Percentiles rank a stretch among this genome's conserved stretches.
Evolutionary conservation across 75 land plant genomes (phyloP).

Genomic region (Cryptomeria japonica): DNA sequence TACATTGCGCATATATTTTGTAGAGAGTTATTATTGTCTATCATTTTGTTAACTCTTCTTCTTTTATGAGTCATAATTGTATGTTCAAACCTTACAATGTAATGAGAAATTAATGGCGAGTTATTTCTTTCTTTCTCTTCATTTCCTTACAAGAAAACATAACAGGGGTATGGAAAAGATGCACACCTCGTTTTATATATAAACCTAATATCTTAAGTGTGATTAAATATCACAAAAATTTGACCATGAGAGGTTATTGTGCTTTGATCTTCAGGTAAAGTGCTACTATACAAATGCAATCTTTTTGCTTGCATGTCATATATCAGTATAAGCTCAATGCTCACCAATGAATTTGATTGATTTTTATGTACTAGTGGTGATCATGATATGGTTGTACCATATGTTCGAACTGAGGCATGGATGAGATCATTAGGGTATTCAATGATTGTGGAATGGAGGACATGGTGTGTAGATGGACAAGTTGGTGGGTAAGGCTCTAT

Average conservation of each 20-base stretch:
- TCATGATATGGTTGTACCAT: conserved; percentile 65
- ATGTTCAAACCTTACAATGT: not conserved
- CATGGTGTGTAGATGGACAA: conserved; percentile 59
- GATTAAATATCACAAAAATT: conserved; percentile 44
- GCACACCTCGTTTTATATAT: conserved; percentile 39
- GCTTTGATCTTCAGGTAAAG: conserved; percentile 74
- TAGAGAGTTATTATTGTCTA: not conserved
- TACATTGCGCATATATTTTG: not conserved
- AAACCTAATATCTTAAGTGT: conserved; percentile 34
- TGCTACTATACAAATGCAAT: not conserved
- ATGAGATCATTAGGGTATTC: conserved; percentile 58
- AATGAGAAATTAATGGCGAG: not conserved
- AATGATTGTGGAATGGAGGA: conserved; percentile 51
- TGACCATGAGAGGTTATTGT: conserved; percentile 45
- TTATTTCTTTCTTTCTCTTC: not conserved
- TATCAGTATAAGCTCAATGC: not conserved
- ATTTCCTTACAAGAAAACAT: conserved; percentile 13
- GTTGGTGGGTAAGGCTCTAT: conserved; percentile 58
- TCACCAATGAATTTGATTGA: not conserved
- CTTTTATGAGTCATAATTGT: not conserved
- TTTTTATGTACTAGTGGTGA: conserved; percentile 54
- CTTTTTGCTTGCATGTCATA: not conserved
- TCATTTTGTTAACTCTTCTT: not conserved
- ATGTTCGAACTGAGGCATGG: conserved; percentile 68
- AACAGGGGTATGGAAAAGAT: conserved; percentile 52